phyloP scores from a whole-genome alignment of 83 land plant genomes.

The Picea abies region DNA sequence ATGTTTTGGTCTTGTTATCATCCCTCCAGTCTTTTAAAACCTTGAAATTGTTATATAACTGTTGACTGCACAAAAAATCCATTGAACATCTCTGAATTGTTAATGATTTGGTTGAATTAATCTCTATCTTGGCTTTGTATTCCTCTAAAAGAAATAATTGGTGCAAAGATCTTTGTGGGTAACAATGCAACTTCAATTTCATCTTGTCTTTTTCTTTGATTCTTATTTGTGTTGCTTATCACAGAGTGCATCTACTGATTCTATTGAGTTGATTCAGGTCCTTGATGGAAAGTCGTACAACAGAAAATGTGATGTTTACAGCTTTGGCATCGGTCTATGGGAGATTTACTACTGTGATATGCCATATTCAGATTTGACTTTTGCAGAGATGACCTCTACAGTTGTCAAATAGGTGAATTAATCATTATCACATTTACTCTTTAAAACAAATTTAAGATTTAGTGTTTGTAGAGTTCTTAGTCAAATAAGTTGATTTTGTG shows the following conservation, averaged over 20 bases:
- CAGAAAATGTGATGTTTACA: constrained; percentile 80
- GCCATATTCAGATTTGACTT: constrained; percentile 91
- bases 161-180: neutral
- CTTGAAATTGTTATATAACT: neutral
- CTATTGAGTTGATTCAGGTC: constrained; percentile 43
- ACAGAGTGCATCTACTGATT: neutral
- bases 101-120: neutral
- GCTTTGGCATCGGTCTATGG: constrained; percentile 47
- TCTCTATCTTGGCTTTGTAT: neutral
- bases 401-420: constrained; percentile 51
- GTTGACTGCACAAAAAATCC: too few species aligned
- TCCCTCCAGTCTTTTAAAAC: neutral
- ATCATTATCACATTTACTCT: too few species aligned
- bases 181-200: neutral
- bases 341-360: constrained; percentile 98
- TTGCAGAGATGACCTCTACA: constrained; percentile 91
- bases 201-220: neutral
- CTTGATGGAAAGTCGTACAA: constrained; percentile 94
- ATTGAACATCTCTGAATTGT: neutral
- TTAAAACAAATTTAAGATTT: too few species aligned
- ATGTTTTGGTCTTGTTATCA: neutral
- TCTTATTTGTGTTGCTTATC: neutral
- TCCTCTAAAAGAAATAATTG: neutral
- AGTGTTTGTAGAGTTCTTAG: too few species aligned
- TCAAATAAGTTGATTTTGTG: too few species aligned